Evolutionary conservation across 2,329 filamentous ascomycete species (phyloP), one percentile per base, ranked within the genome.

Genomic region (Emmonsia crescens): DNA sequence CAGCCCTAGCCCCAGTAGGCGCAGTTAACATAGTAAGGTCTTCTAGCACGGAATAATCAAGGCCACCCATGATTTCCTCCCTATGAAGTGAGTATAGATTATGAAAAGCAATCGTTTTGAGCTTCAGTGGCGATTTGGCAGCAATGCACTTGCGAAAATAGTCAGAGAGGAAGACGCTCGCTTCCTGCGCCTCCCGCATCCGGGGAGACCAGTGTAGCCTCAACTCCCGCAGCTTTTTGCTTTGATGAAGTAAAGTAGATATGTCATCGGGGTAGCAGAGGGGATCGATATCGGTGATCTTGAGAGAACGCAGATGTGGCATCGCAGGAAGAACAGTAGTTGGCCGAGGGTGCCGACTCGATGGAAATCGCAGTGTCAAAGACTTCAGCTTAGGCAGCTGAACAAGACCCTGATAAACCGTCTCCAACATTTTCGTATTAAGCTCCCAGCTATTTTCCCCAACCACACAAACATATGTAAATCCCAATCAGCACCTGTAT

Each of bases 231-330:
- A 87, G 72, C 59, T 81, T 82, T 64, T 76, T 79, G 4, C 81
- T 80, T n/a, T 79, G 75, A 16, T 78, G 70, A 6, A 86, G 71
- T 16, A 86, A 71, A 27, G 81, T 74, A 16, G 82, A 83, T 9
- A 86, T 79, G 66, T 86, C 84, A 70, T 87, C 84, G 0, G 83
- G 83, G 66, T 85, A 85, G 72, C 84, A 86, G 10, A 86, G 75
- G 0, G 84, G 84, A 61, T 87, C 84, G 59, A 86, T 83, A 64
- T 86, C 79, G 63, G 81, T 81, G 33, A 84, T 76, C 59, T 80
- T 79, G 42, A 87, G 74, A 4, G 73, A 75, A 40, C 74, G 75
- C 29, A 87, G 74, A 64, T 80, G 82, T 8, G 82, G 80, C 67
- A 87, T 78, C 0, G 82, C 75, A 1, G 84, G 83, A 48, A 86